phyloP scores from a whole-genome alignment of 345 rosid genomes.

The Eucalyptus pauciflora region DNA sequence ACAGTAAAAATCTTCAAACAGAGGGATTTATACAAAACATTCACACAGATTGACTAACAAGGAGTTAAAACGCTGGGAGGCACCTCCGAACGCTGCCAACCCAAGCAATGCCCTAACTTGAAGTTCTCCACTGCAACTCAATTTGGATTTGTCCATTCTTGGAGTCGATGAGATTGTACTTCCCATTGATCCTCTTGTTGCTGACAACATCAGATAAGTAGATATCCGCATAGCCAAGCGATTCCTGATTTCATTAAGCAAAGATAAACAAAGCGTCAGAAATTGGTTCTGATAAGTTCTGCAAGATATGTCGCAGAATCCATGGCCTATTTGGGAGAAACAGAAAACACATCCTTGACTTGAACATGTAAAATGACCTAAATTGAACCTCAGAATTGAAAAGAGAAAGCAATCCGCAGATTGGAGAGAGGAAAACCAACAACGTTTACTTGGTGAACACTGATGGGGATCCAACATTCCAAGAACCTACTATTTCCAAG shows the following conservation, averaged over 20 bases:
- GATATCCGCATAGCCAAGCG: slow-evolving; percentile 55
- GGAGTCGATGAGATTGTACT: slow-evolving; percentile 82
- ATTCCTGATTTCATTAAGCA: slow-evolving; percentile 28
- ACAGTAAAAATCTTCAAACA: background rate
- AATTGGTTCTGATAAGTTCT: background rate
- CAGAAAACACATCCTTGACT: background rate
- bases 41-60: background rate
- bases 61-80: background rate
- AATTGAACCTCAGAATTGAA: background rate
- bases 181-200: slow-evolving; percentile 74
- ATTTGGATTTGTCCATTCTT: slow-evolving; percentile 74
- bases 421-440: background rate
- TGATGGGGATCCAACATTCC: background rate
- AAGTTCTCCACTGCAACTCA: slow-evolving; percentile 85
- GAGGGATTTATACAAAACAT: background rate
- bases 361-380: background rate
- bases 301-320: background rate
- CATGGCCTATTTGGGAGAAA: background rate
- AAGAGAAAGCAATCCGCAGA: background rate
- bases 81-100: background rate
- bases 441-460: background rate
- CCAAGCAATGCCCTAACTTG: slow-evolving; percentile 7
- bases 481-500: background rate
- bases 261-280: background rate
- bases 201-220: slow-evolving; percentile 59